Evolutionary conservation across 768 basidiomycete genomes (phyloP).

Genomic region (Astraeus odoratus): DNA sequence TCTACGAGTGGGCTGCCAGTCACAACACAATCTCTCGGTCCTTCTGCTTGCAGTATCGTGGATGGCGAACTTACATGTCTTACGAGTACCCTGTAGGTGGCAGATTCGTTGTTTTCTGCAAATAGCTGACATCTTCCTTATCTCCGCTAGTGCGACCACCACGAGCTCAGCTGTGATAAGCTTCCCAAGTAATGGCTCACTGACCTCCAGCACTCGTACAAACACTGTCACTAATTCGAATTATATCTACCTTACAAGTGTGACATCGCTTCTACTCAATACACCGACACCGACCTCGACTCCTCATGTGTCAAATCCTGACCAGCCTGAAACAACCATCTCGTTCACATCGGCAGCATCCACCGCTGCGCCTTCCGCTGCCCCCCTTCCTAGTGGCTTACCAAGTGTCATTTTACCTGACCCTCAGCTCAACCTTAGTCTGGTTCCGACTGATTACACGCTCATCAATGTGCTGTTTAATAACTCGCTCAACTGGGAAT

Average conservation of each 20-base stretch:
- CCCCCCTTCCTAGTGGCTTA: slow-evolving; percentile 49
- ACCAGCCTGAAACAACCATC: slow-evolving; percentile 27
- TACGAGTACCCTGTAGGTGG: not conserved
- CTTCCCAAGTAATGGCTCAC: slow-evolving; percentile 20
- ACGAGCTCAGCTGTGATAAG: slow-evolving; percentile 21
- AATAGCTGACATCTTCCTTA: not conserved
- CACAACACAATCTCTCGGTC: not conserved
- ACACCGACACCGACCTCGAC: slow-evolving; percentile 15
- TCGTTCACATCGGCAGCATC: slow-evolving; percentile 17
- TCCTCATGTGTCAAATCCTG: slow-evolving; percentile 31
- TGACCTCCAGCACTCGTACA: slow-evolving; percentile 2
- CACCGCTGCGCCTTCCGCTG: slow-evolving; percentile 18
- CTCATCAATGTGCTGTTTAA: slow-evolving; percentile 65
- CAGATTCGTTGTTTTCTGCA: not conserved
- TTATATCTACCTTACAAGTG: slow-evolving; percentile 29
- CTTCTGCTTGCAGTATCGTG: slow-evolving; percentile 4
- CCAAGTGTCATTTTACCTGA: slow-evolving; percentile 55
- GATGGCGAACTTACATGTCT: not conserved
- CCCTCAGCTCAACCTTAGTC: slow-evolving; percentile 14
- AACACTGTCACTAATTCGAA: slow-evolving; percentile 14
- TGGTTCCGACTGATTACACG: slow-evolving; percentile 33
- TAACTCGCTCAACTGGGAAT: slow-evolving; percentile 55
- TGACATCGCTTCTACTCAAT: slow-evolving; percentile 28
- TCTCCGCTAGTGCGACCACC: not conserved
- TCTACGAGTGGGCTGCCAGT: slow-evolving; percentile 1